Conservation (phyloP, 257 asterid species). For the Solanum acaule region DNA sequence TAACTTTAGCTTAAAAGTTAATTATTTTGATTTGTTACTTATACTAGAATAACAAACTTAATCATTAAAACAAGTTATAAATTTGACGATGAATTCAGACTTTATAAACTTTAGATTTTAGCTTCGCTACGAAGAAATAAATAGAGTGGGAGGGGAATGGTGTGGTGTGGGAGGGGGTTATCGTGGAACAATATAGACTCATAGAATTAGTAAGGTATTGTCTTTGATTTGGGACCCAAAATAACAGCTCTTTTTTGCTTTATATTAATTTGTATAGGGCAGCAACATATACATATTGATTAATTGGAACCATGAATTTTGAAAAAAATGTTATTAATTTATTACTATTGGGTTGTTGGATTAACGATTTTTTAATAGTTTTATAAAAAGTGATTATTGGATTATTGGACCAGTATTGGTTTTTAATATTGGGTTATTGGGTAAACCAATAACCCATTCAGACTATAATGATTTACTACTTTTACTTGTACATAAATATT, state of each 20-base stretch:
- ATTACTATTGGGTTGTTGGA: too few species aligned
- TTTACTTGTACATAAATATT: too few species aligned
- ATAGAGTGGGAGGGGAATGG: neutral
- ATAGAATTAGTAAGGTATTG: neutral
- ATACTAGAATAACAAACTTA: too few species aligned
- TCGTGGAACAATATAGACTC: neutral
- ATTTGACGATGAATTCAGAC: neutral
- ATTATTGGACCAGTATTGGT: too few species aligned
- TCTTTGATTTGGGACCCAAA: neutral
- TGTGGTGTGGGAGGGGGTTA: neutral
- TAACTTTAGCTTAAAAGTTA: neutral
- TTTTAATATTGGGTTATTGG: too few species aligned
- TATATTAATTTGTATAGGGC: neutral
- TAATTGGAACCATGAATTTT: neutral
- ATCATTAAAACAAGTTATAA: too few species aligned
- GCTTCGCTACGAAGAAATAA: neutral
- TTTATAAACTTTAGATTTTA: neutral
- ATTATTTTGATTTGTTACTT: neutral
- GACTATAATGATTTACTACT: too few species aligned
- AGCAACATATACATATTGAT: neutral
- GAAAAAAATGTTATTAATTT: too few species aligned
- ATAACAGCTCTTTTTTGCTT: neutral
- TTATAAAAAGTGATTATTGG: too few species aligned
- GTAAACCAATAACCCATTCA: rapidly evolving
- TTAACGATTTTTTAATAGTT: too few species aligned